Conservation (phyloP, 1,284 basidiomycete genomes). For the Cutaneotrichosporon arboriforme region DNA sequence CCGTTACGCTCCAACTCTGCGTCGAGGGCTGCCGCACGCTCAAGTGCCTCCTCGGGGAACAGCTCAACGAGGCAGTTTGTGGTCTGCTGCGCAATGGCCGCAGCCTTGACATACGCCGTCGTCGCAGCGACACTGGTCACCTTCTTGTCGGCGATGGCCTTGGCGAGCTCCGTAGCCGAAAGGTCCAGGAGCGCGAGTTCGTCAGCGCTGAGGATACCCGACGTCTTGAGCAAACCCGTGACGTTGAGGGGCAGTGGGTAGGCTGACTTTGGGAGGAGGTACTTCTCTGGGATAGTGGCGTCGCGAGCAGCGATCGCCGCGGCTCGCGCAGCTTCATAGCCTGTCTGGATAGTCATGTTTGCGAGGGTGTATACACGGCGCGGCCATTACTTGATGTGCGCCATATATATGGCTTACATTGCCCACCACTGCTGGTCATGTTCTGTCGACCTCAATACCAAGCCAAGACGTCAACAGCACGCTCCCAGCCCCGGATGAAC, state of each 20-base stretch:
- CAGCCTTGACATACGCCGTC: constrained; percentile 26
- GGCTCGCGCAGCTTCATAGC: no score
- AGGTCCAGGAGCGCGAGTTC: constrained; percentile 30
- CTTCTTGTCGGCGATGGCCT: constrained; percentile 27
- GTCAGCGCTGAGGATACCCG: constrained; percentile 14
- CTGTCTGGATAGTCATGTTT: no score
- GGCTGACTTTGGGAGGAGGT: constrained; percentile 11
- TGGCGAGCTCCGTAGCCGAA: constrained; percentile 40
- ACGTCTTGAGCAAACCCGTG: constrained; percentile 5
- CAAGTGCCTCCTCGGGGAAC: constrained; percentile 58
- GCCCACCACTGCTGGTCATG: no score
- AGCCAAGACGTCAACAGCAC: no score
- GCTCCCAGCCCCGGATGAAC: no score
- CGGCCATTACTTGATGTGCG: no score
- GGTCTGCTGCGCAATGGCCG: constrained; percentile 26
- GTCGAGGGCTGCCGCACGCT: constrained; percentile 57
- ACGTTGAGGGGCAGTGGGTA: constrained; percentile 10
- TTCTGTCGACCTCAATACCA: no score
- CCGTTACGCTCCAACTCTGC: constrained; percentile 46
- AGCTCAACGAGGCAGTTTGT: constrained; percentile 66
- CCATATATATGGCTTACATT: no score
- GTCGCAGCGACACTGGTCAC: constrained; percentile 23
- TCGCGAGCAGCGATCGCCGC: background rate
- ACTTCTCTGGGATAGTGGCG: constrained; percentile 14
- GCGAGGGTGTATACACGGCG: no score